Conservation (phyloP, 345 rosid species). For the Corymbia maculata region DNA sequence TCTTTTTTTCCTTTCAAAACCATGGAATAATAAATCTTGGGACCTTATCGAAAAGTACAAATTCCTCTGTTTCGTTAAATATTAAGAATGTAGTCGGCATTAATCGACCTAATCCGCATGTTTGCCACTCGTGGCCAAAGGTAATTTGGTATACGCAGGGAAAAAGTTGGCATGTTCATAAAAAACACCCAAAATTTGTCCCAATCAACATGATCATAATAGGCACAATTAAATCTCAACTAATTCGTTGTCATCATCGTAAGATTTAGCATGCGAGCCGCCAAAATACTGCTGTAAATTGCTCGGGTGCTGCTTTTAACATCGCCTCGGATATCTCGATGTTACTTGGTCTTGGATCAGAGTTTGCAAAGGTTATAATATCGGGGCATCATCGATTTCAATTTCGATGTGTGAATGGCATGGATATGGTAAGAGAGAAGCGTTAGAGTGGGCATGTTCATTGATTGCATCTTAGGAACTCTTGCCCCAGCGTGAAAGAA, state of each 20-base stretch:
- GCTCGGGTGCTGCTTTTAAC: background rate
- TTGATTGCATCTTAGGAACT: background rate
- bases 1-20: background rate
- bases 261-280: too few species aligned
- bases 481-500: background rate
- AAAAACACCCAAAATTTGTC: background rate
- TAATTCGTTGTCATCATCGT: background rate
- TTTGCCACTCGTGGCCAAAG: background rate
- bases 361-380: background rate
- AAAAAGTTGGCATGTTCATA: background rate
- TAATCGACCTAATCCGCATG: background rate
- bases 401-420: background rate
- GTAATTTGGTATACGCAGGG: background rate
- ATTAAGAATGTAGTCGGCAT: background rate
- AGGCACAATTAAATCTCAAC: background rate
- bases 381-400: background rate
- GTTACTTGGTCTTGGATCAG: background rate
- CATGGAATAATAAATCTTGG: background rate
- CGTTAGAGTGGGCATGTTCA: background rate
- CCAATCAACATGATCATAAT: background rate
- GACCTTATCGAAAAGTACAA: background rate
- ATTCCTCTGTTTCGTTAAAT: background rate
- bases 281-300: background rate
- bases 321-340: fast-evolving
- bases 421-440: background rate